These are phyloP conservation scores for Acacia pycnantha DNA, from an alignment of 331 rosid genomes.

Conservation along the genomic window DNA sequence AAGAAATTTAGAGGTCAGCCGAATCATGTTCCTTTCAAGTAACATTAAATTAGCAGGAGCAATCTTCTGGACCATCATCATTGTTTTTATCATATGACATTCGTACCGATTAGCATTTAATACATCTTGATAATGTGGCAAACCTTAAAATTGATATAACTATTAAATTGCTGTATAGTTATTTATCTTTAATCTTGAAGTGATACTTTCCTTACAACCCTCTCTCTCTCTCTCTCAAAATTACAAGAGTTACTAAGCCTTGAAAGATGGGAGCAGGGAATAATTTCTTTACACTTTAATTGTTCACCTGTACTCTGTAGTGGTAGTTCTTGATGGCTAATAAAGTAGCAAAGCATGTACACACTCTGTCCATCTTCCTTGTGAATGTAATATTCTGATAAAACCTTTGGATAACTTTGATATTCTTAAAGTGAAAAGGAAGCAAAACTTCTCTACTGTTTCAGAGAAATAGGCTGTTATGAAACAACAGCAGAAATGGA, in stretches of 20 bases:
- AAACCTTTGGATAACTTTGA: neutral
- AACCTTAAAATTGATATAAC: slow-evolving; percentile 8
- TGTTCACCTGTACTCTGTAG: neutral
- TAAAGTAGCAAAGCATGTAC: slow-evolving; percentile 13
- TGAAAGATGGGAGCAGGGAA: neutral
- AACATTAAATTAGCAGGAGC: neutral
- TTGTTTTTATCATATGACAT: neutral
- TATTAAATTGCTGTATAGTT: neutral
- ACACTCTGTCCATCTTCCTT: slow-evolving; percentile 7
- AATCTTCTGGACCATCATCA: slow-evolving; percentile 7
- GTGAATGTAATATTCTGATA: slow-evolving; percentile 18
- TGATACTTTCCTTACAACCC: neutral
- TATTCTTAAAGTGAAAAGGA: neutral
- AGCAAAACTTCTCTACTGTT: neutral
- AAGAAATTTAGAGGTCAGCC: slow-evolving; percentile 66
- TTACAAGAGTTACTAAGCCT: neutral
- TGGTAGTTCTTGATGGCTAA: slow-evolving; percentile 12
- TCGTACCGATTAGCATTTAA: slow-evolving; percentile 1
- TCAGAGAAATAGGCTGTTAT: neutral
- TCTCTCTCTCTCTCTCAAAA: neutral
- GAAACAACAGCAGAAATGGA: neutral
- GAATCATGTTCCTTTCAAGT: slow-evolving; percentile 24
- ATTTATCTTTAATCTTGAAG: neutral
- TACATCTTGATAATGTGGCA: slow-evolving; percentile 1
- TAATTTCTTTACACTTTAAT: neutral